Base-by-base conservation (phyloP, 805 yeast species). In the Zygoascus biomembranicola region DNA sequence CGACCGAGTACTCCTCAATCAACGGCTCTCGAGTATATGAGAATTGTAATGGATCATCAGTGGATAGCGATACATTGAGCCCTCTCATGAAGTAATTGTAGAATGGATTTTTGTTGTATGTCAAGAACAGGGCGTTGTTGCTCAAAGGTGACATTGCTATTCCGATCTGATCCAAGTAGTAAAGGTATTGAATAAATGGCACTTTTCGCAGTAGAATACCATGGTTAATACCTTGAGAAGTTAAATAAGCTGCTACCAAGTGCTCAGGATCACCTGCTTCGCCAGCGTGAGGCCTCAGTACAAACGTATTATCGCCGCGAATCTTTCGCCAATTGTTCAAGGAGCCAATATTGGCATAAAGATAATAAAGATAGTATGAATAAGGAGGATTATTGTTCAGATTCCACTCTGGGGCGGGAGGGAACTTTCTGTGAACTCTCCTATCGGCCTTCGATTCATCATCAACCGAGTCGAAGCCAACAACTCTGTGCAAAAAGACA, bases 231-330 rank as follows among this genome's bases (percentile, higher is more conserved):
- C 95, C 88, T 64, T 92, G 95, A 1, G 97, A 83, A 1, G 94
- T 81, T 63, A 94, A 71, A 63, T 86, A 94, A 1, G 99, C 90
- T 50, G 90, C 79, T 46, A 90, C 87, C 65, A 95, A 76, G 73
- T 94, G 99, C 65, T 94, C 98, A 1, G 98, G 97, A 66, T 94
- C 99, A 56, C 99, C 99, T n/a, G 99, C 99, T 70, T 94, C 99
- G 58, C 99, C 99, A 61, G 96, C 88, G 69, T 94, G 99, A 2
- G 99, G 99, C 63, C 99, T 80, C 62, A 94, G 73, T n/a, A 89
- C 95, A 70, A 94, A 84, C 0, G 97, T 90, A 67, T 87, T 90
- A 70, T 81, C 86, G 0, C 87, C 85, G 54, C 90, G 77, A 54
- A 73, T 76, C 35, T 76, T 72, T 70, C 99, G 80, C 81, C 92